These are phyloP conservation scores for Fusarium denticulatum DNA, from an alignment of 2,329 filamentous ascomycete species.

Conservation along the genomic window DNA sequence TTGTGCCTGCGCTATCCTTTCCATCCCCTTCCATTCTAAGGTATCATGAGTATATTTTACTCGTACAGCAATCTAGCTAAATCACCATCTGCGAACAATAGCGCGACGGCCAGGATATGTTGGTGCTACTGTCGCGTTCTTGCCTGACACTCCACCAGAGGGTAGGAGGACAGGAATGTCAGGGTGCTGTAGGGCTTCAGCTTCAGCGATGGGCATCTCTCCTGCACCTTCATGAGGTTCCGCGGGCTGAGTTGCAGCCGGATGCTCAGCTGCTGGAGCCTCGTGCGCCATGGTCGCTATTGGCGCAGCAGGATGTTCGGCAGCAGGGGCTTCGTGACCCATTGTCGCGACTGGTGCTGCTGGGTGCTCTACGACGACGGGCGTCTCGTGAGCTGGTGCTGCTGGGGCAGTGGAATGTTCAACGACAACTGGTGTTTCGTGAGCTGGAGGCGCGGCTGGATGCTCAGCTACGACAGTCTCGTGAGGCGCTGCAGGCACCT, in stretches of 20 bases:
- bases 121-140: background rate
- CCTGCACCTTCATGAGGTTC: background rate
- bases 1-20: background rate
- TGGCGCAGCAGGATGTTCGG: background rate
- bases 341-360: background rate
- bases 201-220: conserved; percentile 12
- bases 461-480: background rate
- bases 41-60: background rate
- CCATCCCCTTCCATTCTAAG: background rate
- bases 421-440: background rate
- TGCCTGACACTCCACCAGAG: background rate
- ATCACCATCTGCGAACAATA: conserved; percentile 18
- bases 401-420: background rate
- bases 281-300: background rate
- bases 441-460: background rate
- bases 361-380: background rate
- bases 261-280: background rate
- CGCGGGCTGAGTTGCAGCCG: background rate
- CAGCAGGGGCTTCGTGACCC: background rate
- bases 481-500: background rate
- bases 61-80: background rate
- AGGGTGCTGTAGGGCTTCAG: background rate
- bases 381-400: background rate
- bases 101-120: conserved; percentile 19
- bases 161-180: conserved; percentile 7